These are phyloP conservation scores for Leccinum uliginosum DNA, from an alignment of 768 basidiomycete genomes.

Conservation along the genomic window DNA sequence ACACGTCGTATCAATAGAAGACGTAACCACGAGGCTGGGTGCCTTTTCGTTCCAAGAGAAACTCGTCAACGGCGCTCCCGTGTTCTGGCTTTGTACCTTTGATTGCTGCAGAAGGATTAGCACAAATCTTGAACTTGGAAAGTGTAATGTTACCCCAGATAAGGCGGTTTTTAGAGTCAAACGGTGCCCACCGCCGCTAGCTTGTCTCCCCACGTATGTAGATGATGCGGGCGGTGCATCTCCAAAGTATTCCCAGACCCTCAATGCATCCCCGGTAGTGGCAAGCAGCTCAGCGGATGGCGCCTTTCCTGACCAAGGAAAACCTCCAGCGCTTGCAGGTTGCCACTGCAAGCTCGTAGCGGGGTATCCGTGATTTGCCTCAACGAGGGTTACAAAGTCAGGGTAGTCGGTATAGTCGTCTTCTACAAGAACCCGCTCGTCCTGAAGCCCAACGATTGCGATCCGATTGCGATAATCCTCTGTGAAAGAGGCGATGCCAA, in stretches of 20 bases:
- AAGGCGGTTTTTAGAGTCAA: slow-evolving; percentile 71
- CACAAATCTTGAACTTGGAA: slow-evolving; percentile 2
- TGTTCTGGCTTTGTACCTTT: slow-evolving; percentile 81
- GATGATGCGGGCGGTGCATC: slow-evolving; percentile 57
- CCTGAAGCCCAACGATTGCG: slow-evolving; percentile 73
- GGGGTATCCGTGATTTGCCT: slow-evolving; percentile 85
- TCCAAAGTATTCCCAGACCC: slow-evolving; percentile 85
- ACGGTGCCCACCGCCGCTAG: slow-evolving; percentile 53
- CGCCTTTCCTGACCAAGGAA: slow-evolving; percentile 67
- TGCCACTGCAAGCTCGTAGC: slow-evolving; percentile 94
- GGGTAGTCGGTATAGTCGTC: slow-evolving; percentile 80
- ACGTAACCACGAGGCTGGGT: slow-evolving; percentile 89
- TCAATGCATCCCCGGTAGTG: slow-evolving; percentile 88
- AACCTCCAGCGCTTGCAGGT: slow-evolving; percentile 61
- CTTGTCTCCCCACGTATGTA: slow-evolving; percentile 66
- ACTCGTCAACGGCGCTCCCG: slow-evolving; percentile 88
- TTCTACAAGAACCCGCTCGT: slow-evolving; percentile 83
- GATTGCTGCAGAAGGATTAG: slow-evolving; percentile 55
- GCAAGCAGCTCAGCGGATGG: slow-evolving; percentile 77
- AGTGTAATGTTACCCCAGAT: slow-evolving; percentile 61
- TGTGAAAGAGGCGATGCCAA: slow-evolving; percentile 80
- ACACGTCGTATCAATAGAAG: slow-evolving; percentile 97
- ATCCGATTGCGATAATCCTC: slow-evolving; percentile 83
- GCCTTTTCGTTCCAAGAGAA: slow-evolving; percentile 97
- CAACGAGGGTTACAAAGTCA: slow-evolving; percentile 83